Percentiles rank a stretch among this genome's conserved stretches.
Evolutionary conservation across 176 grass and related monocot species (phyloP).

Genomic region (Bolboschoenus planiculmis): DNA sequence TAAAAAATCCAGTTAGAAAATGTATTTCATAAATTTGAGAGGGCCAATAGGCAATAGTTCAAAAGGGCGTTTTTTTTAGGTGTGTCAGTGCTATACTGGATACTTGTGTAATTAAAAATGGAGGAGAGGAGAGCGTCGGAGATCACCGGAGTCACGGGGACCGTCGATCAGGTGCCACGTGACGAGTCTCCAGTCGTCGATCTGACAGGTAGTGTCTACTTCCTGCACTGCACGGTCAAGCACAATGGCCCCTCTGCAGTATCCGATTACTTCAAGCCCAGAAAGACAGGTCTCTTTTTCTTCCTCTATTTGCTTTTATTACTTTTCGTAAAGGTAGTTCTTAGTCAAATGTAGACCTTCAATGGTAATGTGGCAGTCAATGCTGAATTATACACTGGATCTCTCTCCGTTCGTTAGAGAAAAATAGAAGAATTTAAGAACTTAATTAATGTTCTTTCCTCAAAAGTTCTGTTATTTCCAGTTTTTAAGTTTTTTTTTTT

Average conservation of each 20-base stretch:
- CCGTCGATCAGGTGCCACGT: slow-evolving; percentile 34
- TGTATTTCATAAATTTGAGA: not conserved
- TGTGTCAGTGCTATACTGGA: not conserved
- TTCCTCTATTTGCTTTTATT: not conserved
- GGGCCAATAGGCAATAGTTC: too few species aligned
- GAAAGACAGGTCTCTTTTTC: slow-evolving; percentile 49
- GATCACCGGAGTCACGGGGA: slow-evolving; percentile 29
- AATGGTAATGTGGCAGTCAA: not conserved
- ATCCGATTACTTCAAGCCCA: slow-evolving; percentile 84
- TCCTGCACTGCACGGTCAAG: slow-evolving; percentile 75
- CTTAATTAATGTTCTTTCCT: not conserved
- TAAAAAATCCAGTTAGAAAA: not conserved
- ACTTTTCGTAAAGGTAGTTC: too few species aligned
- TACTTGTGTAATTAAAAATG: not conserved
- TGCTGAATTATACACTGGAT: not conserved
- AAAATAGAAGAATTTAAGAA: not conserved
- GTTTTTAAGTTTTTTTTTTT: too few species aligned
- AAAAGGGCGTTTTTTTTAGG: too few species aligned
- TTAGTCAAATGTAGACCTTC: not conserved
- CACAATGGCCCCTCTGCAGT: slow-evolving; percentile 48
- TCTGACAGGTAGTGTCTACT: slow-evolving; percentile 47
- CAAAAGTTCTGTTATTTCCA: too few species aligned
- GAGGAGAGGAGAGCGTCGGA: slow-evolving; percentile 1
- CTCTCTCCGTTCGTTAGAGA: not conserved
- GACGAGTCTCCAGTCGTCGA: slow-evolving; percentile 10